These are phyloP conservation scores for Celoporthe dispersa DNA, from an alignment of 2,329 filamentous ascomycete species.

Conservation along the genomic window DNA sequence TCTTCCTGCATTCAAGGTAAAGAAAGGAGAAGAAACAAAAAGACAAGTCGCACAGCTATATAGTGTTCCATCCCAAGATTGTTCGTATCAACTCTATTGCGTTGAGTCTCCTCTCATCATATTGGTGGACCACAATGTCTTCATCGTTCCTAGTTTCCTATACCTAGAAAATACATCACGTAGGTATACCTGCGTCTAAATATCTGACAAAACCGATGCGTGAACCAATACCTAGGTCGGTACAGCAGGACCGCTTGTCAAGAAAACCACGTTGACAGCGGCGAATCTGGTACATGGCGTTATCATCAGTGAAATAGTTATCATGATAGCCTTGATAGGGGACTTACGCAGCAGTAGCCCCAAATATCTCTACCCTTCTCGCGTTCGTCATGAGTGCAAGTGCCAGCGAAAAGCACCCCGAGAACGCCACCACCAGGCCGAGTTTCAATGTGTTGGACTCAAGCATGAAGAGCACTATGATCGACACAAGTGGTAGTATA, in stretches of 20 bases:
- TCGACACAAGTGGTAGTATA: slow-evolving; percentile 35
- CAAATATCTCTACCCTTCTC: slow-evolving; percentile 30
- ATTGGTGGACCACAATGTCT: no score
- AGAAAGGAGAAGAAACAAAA: no score
- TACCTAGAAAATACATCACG: no score
- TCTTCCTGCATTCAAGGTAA: no score
- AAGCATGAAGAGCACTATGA: slow-evolving; percentile 37
- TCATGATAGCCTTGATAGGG: neutral
- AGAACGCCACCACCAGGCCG: slow-evolving; percentile 28
- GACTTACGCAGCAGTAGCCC: slow-evolving; percentile 33
- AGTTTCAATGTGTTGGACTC: slow-evolving; percentile 32
- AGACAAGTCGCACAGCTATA: no score
- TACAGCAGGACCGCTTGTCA: neutral
- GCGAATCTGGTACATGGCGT: slow-evolving; percentile 1
- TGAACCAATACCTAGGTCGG: neutral
- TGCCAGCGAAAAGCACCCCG: slow-evolving; percentile 29
- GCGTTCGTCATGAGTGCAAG: slow-evolving; percentile 31
- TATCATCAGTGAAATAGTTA: neutral
- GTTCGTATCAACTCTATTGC: no score
- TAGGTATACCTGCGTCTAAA: no score
- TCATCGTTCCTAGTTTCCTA: no score
- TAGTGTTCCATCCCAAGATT: no score
- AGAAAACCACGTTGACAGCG: slow-evolving; percentile 24
- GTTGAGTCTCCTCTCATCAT: no score
- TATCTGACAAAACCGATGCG: neutral